A percentile compares a stretch with the other conserved stretches of the same genome.
These are phyloP conservation scores for Cymbomonas tetramitiformis DNA, from an alignment of 139 green algal genomes.

Conservation along the genomic window DNA sequence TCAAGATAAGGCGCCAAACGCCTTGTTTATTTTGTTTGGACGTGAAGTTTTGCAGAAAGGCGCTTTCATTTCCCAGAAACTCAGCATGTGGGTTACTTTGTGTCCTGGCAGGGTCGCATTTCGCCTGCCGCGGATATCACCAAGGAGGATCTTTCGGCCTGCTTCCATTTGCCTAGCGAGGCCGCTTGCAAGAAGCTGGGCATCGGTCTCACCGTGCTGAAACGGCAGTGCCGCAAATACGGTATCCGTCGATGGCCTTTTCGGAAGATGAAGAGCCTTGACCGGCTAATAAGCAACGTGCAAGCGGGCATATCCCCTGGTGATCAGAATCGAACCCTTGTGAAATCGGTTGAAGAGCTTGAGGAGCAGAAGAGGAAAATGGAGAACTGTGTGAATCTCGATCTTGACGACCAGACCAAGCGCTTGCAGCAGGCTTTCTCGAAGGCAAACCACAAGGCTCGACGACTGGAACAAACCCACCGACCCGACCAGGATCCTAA, in stretches of 20 bases:
- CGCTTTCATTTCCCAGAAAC: no score
- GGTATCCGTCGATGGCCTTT: constrained; percentile 38
- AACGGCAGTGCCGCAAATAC: constrained; percentile 27
- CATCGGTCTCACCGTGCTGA: constrained; percentile 34
- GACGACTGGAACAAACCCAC: not conserved
- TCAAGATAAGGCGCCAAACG: no score
- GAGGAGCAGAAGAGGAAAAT: constrained; percentile 16
- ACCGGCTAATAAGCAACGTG: constrained; percentile 7
- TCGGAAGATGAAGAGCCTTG: constrained; percentile 28
- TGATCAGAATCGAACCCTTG: constrained; percentile 4
- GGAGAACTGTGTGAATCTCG: constrained; percentile 15
- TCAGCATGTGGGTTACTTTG: no score
- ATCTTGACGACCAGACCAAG: constrained; percentile 25
- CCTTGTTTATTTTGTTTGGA: no score
- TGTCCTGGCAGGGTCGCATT: no score
- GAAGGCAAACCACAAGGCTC: constrained; percentile 24
- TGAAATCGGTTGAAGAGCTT: constrained; percentile 22
- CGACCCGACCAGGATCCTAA: no score
- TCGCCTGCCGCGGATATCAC: constrained; percentile 8
- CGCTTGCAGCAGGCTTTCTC: constrained; percentile 21
- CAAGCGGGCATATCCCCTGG: constrained; percentile 8
- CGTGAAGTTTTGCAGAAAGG: no score
- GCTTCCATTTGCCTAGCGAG: constrained; percentile 7
- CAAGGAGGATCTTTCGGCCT: constrained; percentile 2
- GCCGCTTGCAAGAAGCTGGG: constrained; percentile 24